These are phyloP conservation scores for Hydnomerulius pinastri DNA, from an alignment of 768 basidiomycete species.

Conservation along the genomic window DNA sequence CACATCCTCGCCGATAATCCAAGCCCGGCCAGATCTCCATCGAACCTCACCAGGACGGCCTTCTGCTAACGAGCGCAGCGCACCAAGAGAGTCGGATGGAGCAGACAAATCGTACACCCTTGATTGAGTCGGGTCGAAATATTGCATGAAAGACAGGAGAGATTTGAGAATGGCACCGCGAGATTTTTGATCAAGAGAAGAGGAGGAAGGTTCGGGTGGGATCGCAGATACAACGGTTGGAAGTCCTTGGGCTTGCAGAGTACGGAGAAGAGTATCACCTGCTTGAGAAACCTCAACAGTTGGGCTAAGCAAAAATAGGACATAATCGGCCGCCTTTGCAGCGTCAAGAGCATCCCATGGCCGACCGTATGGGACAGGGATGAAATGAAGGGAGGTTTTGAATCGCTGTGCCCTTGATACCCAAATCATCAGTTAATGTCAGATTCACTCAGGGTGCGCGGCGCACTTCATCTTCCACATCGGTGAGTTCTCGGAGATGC, in stretches of 20 bases:
- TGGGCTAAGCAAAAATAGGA: constrained; percentile 81
- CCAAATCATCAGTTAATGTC: too few species aligned
- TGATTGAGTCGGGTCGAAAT: constrained; percentile 85
- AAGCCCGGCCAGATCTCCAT: constrained; percentile 82
- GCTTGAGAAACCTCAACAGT: constrained; percentile 78
- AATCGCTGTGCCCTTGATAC: constrained; percentile 90
- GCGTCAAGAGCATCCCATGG: constrained; percentile 83
- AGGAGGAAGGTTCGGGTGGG: constrained; percentile 48
- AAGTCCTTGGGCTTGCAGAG: constrained; percentile 88
- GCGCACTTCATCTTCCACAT: constrained; percentile 71
- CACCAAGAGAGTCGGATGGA: constrained; percentile 66
- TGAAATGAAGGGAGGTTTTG: constrained; percentile 88
- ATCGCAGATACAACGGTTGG: constrained; percentile 81
- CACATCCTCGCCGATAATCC: constrained; percentile 70
- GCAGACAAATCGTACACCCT: constrained; percentile 74
- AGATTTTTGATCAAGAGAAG: constrained; percentile 58
- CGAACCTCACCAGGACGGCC: constrained; percentile 77
- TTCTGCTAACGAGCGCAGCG: constrained; percentile 79
- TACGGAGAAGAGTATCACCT: constrained; percentile 87
- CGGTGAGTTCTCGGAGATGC: constrained; percentile 9
- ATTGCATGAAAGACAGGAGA: constrained; percentile 89
- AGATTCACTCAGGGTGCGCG: too few species aligned
- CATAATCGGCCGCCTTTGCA: constrained; percentile 88
- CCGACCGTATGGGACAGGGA: constrained; percentile 68
- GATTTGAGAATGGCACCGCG: constrained; percentile 78